Evolutionary conservation across 2,329 filamentous ascomycete species (phyloP), one percentile per base, ranked within the genome.

Genomic region (Aspergillus sp.): DNA sequence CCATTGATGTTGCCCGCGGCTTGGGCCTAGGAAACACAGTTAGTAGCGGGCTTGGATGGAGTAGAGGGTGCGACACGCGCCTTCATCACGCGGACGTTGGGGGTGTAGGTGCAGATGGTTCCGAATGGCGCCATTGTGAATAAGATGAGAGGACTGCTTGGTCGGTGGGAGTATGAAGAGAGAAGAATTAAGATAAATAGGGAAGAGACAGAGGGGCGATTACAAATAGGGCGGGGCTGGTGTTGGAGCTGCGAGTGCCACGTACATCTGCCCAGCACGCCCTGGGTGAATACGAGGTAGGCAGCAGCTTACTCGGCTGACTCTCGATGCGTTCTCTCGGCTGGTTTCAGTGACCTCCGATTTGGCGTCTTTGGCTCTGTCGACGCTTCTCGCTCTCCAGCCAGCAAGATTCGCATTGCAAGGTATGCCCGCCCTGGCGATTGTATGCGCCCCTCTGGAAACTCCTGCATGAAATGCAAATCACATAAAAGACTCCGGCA

Each of bases 1-100:
- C 41, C 58, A 35, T 66, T 68, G 33, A 67, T 19, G 36, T 53
- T 52, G 29, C 44, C 52, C 2, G 33, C 48, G 8, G 58, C 57
- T 37, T 53, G 54, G 43, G 50, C 42, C 43, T 53, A 17, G 12
- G 14, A 13, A 7, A n/a, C n/a, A n/a, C n/a, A 13, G n/a, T 27
- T 15, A 28, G 24, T 4, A 15, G 14, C n/a, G 22, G 15, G 11
- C 16, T 19, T 8, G 34, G n/a, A 4, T 13, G 29, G 17, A 14
- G 16, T 17, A 13, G 19, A 30, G 24, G 15, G 5, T 6, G 19
- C 5, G 19, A 22, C 6, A 10, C 19, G 19, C 39, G 44, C 45
- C 42, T 48, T 47, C 30, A 30, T 27, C 13, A 47, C 42, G 40
- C 45, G 36, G 2, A 42, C 40, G 42, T 48, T 48, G 32, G 41